These are phyloP conservation scores for Trifolium dubium DNA, from an alignment of 306 rosid genomes.

Conservation along the genomic window DNA sequence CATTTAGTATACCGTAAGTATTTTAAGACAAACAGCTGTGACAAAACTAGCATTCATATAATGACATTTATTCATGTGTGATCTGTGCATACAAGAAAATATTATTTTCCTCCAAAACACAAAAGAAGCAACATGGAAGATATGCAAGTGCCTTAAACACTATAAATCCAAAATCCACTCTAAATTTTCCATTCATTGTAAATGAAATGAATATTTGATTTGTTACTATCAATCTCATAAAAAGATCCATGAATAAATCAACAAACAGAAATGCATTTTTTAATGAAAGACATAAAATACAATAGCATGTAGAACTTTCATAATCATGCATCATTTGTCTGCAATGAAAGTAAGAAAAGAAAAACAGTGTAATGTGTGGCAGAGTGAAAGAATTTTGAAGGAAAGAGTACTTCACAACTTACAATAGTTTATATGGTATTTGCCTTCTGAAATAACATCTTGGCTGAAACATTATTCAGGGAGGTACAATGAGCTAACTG, in stretches of 20 bases:
- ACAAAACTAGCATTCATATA: slow-evolving; percentile 23
- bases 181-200: slow-evolving; percentile 12
- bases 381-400: slow-evolving; percentile 10
- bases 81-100: slow-evolving; percentile 3
- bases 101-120: not conserved
- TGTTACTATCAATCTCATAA: slow-evolving; percentile 1
- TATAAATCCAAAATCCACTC: not conserved
- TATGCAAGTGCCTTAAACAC: slow-evolving; percentile 26
- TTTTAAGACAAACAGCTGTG: slow-evolving; percentile 1
- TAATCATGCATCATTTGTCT: slow-evolving; percentile 5
- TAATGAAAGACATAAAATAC: slow-evolving; percentile 4
- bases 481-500: slow-evolving; percentile 26
- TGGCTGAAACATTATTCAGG: slow-evolving; percentile 9
- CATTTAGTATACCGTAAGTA: slow-evolving; percentile 19
- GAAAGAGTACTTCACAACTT: slow-evolving; percentile 24
- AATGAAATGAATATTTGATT: slow-evolving; percentile 13
- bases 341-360: not conserved
- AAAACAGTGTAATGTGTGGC: not conserved
- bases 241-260: not conserved
- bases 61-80: not conserved
- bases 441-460: slow-evolving; percentile 37
- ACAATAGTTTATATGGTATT: slow-evolving; percentile 32
- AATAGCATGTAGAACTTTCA: slow-evolving; percentile 26
- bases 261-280: not conserved
- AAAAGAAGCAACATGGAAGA: not conserved